phyloP scores from a whole-genome alignment of 345 rosid genomes.

The Aquilaria sinensis region DNA sequence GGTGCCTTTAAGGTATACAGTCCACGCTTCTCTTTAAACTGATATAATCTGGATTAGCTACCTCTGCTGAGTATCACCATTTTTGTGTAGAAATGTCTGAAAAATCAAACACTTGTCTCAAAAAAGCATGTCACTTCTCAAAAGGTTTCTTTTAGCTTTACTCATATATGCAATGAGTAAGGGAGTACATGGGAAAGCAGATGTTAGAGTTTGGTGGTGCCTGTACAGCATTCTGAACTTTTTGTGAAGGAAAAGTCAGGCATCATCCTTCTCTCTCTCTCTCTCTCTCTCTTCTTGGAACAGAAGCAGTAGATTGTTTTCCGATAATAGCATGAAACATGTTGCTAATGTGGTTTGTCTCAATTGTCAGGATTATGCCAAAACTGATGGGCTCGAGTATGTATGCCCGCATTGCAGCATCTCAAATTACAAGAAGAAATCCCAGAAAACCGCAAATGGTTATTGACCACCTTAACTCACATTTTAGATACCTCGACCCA shows the following conservation, averaged over 20 bases:
- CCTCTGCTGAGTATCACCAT: too few species aligned
- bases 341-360: neutral
- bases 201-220: too few species aligned
- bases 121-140: too few species aligned
- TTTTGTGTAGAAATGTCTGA: too few species aligned
- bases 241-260: too few species aligned
- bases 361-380: slow-evolving; percentile 85
- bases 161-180: too few species aligned
- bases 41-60: too few species aligned
- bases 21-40: neutral
- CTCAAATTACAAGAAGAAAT: slow-evolving; percentile 82
- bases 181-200: too few species aligned
- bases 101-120: too few species aligned
- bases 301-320: too few species aligned
- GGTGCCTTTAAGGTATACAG: slow-evolving; percentile 88
- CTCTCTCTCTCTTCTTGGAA: neutral
- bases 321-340: neutral
- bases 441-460: slow-evolving; percentile 71
- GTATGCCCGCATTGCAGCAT: slow-evolving; percentile 93
- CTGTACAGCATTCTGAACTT: too few species aligned
- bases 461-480: slow-evolving; percentile 25
- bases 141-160: too few species aligned
- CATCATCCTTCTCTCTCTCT: slow-evolving; percentile 6
- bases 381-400: slow-evolving; percentile 95
- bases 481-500: slow-evolving; percentile 13